phyloP scores from a whole-genome alignment of 345 rosid species.

The Murraya koenigii region DNA sequence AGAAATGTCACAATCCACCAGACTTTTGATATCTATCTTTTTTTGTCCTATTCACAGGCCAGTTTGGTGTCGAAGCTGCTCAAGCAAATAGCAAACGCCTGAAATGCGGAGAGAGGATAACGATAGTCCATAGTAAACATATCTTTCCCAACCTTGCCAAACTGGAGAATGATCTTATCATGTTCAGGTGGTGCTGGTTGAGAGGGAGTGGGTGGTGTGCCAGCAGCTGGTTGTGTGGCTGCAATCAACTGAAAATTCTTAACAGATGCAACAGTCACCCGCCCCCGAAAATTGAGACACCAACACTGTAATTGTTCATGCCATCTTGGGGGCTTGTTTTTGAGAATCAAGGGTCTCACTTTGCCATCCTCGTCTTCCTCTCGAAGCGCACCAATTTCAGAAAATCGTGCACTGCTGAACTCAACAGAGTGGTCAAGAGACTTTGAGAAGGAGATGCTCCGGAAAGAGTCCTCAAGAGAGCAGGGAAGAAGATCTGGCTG shows the following conservation, averaged over 20 bases:
- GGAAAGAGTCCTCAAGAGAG: constrained; percentile 44
- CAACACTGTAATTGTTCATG: constrained; percentile 68
- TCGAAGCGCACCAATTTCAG: constrained; percentile 23
- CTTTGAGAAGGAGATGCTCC: constrained; percentile 51
- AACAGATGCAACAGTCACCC: constrained; percentile 67
- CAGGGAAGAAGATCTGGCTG: constrained; percentile 52
- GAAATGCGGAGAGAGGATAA: constrained; percentile 93
- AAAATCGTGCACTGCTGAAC: constrained; percentile 54
- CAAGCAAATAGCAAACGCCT: constrained; percentile 94
- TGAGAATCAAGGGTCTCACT: constrained; percentile 43
- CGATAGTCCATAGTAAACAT: constrained; percentile 98
- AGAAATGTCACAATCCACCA: neutral
- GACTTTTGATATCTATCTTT: neutral
- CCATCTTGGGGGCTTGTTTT: constrained; percentile 74
- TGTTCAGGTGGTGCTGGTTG: constrained; percentile 53
- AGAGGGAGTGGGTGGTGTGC: constrained; percentile 38
- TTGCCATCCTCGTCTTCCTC: constrained; percentile 27
- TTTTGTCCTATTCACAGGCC: constrained; percentile 80
- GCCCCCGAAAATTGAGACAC: constrained; percentile 64
- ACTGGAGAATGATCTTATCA: constrained; percentile 92
- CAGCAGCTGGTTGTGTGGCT: constrained; percentile 35
- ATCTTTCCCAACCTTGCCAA: constrained; percentile 93
- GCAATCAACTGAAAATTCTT: constrained; percentile 68
- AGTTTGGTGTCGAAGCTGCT: constrained; percentile 99
- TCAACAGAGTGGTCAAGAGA: constrained; percentile 44